Base-by-base conservation (phyloP, 2,329 filamentous ascomycete species). In the Niveomyces coronatus region DNA sequence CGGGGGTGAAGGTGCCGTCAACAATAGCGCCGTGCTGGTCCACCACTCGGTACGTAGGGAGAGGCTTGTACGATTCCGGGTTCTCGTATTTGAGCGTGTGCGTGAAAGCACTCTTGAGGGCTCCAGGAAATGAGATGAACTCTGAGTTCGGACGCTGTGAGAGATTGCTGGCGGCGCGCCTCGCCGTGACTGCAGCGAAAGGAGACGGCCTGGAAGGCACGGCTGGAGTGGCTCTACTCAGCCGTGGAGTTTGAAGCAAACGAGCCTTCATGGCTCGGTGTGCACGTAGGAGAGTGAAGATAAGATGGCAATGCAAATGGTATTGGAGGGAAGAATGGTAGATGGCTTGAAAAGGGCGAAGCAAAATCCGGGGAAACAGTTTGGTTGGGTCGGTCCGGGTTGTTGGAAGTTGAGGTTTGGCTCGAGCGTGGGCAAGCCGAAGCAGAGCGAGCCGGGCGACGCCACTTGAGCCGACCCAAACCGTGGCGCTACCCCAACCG, bases 41-140 rank as follows among this genome's bases (percentile, higher is more conserved):
- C 54, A 98, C 81, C 18, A 89, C 79, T 34, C 91, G 82, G 65
- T 93, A 98, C 4, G 91, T 96, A 18, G 88, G 78, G 54, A 98
- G 82, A 5, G 87, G 81, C 23, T 78, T 68, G 50, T 80, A 74
- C 37, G 79, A 74, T 28, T 79, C 72, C 1, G 88, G 84, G 35
- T 76, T 74, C 39, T 85, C 75, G 60, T 94, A 96, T 28, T 72
- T 68, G 60, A 96, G 79, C 0, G 71, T 68, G 47, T 75, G 81
- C 4, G 85, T 94, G 61, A 98, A 98, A 45, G 85, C 85, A 57
- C 86, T 94, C 58, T 95, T 89, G 36, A 96, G 70, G 1, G 91
- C 91, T n/a, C 91, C 91, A 0, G 91, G 91, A 49, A 98, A 98
- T n/a, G 71, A 73, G 15, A 78, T 70, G 47, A 67, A 67, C 35